Conservation (phyloP, 106 monocot species). For the Platanthera guangdongensis region DNA sequence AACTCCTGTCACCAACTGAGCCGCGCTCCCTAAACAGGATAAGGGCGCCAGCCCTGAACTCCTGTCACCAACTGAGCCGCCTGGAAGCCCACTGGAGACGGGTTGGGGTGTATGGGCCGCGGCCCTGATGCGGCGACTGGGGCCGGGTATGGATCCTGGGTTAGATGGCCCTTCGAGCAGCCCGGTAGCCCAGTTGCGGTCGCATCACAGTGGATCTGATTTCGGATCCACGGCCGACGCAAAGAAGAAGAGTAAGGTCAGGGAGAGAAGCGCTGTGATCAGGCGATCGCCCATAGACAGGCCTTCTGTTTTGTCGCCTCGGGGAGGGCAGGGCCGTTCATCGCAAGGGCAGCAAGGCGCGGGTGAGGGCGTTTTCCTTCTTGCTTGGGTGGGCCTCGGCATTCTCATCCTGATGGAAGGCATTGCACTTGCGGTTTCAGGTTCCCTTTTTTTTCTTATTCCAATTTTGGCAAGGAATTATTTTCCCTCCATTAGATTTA, state of each 20-base stretch:
- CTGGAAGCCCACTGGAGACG: too few relatives aligned
- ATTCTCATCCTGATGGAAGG: conserved; percentile 63
- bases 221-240: conserved; percentile 20
- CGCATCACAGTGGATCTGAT: conserved; percentile 26
- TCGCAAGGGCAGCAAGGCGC: conserved; percentile 22
- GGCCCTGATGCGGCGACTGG: too few relatives aligned
- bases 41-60: too few relatives aligned
- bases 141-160: too few relatives aligned
- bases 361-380: conserved; percentile 59
- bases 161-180: too few relatives aligned
- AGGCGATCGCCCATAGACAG: conserved; percentile 42
- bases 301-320: conserved; percentile 16
- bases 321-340: conserved; percentile 6
- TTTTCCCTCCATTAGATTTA: background rate
- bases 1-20: too few relatives aligned
- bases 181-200: too few relatives aligned
- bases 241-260: conserved; percentile 26
- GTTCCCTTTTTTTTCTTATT: conserved; percentile 16
- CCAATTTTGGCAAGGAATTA: background rate
- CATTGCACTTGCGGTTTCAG: conserved; percentile 61
- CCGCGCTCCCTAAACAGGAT: too few relatives aligned
- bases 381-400: conserved; percentile 72
- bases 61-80: too few relatives aligned
- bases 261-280: conserved; percentile 26
- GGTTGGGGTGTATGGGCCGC: too few relatives aligned